These are phyloP conservation scores for Melampsora occidentalis DNA, from an alignment of 1,284 basidiomycete species.

Conservation along the genomic window DNA sequence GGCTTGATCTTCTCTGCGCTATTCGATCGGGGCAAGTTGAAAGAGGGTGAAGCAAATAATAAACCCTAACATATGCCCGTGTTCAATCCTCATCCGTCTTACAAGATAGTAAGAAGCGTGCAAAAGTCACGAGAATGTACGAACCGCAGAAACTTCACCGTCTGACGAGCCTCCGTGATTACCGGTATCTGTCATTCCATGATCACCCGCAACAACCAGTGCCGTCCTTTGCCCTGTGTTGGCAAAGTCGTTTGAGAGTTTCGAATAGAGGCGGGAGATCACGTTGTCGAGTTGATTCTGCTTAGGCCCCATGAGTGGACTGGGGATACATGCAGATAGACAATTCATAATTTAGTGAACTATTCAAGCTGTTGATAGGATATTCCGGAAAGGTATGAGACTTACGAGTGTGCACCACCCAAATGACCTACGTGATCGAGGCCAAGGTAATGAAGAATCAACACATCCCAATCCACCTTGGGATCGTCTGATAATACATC, in stretches of 20 bases:
- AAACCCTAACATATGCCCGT: constrained; percentile 18
- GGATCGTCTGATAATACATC: constrained; percentile 22
- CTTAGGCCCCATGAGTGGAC: constrained; percentile 47
- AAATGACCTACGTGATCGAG: constrained; percentile 49
- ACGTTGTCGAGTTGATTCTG: constrained; percentile 47
- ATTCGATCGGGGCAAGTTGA: neutral
- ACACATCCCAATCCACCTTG: constrained; percentile 44
- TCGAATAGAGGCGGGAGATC: constrained; percentile 37
- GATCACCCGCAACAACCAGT: constrained; percentile 47
- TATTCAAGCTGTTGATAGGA: neutral
- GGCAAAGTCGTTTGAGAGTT: constrained; percentile 37
- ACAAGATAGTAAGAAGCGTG: constrained; percentile 2
- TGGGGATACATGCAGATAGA: neutral
- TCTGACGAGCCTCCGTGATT: constrained; percentile 49
- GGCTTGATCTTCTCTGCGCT: constrained; percentile 4
- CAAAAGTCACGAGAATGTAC: neutral
- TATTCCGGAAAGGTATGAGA: neutral
- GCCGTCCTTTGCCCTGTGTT: constrained; percentile 42
- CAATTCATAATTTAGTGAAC: neutral
- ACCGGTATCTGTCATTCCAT: constrained; percentile 49
- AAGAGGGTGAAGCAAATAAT: constrained; percentile 33
- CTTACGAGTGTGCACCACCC: constrained; percentile 46
- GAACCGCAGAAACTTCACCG: constrained; percentile 46
- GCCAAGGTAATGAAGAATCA: constrained; percentile 49
- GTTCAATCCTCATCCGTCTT: constrained; percentile 23